Evolutionary conservation across 1,284 basidiomycete species (phyloP), one percentile per base, ranked within the genome.

Genomic region (Mrakiaceae sp.): DNA sequence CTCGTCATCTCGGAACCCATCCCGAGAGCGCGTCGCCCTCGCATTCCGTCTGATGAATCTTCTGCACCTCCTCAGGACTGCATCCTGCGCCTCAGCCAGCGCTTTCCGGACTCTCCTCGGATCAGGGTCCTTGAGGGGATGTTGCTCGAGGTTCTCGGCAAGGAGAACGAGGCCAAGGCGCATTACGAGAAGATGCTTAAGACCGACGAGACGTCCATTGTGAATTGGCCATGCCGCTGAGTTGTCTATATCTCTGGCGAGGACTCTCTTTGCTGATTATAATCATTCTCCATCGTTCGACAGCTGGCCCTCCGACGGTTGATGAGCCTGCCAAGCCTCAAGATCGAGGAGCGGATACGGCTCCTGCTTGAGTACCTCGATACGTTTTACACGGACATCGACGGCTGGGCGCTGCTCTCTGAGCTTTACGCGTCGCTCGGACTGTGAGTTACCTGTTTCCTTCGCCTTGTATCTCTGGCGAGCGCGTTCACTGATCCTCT

Each of bases 321-420:
- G 58, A 86, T 95, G 67, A 84, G 88, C 0, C 82, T 93, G 57
- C 71, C 70, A 39, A 63, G 62, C n/a, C 57, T 51, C 6, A 62
- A 62, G 2, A 60, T 69, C 8, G 81, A 86, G 56, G 80, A 81
- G 52, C 85, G 88, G 0, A 85, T 93, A 1, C 81, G 86, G 9
- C 84, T 90, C 68, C 81, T 98, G 5, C 84, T 85, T 27, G 78
- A 81, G 47, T 88, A 91, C 72, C 82, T 98, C 49, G 95, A 98
- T 72, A 92, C 86, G 0, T 93, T 95, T 76, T 98, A 98, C 74
- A 84, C 85, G 43, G 95, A 98, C 71, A 80, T 90, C 0, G 88
- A 94, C 69, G 93, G 83, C 4, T 98, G 95, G 96, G 80, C 91
- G 10, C 86, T 96, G 72, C 83, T 98, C n/a, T 88, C 92, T 0